These are phyloP conservation scores for Colletotrichum orchidophilum DNA, from an alignment of 2,329 filamentous ascomycete genomes.

Conservation along the genomic window DNA sequence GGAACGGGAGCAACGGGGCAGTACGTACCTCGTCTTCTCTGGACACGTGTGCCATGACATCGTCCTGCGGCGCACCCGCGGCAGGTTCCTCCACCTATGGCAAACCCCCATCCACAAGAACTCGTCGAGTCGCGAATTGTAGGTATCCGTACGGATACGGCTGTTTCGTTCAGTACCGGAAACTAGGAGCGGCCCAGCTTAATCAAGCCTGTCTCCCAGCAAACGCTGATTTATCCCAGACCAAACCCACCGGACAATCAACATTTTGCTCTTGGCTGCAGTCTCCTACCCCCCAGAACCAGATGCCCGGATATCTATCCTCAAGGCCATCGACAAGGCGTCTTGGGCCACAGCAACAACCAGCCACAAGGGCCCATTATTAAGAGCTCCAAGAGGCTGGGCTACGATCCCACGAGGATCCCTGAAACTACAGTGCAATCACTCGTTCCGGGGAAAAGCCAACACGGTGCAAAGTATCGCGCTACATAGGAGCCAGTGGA, in stretches of 20 bases:
- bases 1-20: background rate
- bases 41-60: slow-evolving; percentile 32
- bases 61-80: slow-evolving; percentile 10
- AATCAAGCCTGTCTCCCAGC: background rate
- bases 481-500: background rate
- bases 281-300: slow-evolving; percentile 6
- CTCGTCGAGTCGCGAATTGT: too few species aligned
- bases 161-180: background rate
- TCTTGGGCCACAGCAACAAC: background rate
- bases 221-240: background rate
- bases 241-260: background rate
- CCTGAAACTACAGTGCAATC: slow-evolving; percentile 11
- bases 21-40: slow-evolving; percentile 10
- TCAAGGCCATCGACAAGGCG: slow-evolving; percentile 13
- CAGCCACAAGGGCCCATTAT: slow-evolving; percentile 6
- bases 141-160: background rate
- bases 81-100: background rate
- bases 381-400: background rate
- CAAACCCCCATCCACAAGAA: background rate
- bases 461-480: slow-evolving; percentile 19
- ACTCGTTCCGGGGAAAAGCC: background rate
- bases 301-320: slow-evolving; percentile 12
- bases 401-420: slow-evolving; percentile 10
- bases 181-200: background rate
- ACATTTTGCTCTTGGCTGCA: slow-evolving; percentile 12